phyloP scores from a whole-genome alignment of 139 green algal genomes.

The Chlamydomonas asymmetrica region DNA sequence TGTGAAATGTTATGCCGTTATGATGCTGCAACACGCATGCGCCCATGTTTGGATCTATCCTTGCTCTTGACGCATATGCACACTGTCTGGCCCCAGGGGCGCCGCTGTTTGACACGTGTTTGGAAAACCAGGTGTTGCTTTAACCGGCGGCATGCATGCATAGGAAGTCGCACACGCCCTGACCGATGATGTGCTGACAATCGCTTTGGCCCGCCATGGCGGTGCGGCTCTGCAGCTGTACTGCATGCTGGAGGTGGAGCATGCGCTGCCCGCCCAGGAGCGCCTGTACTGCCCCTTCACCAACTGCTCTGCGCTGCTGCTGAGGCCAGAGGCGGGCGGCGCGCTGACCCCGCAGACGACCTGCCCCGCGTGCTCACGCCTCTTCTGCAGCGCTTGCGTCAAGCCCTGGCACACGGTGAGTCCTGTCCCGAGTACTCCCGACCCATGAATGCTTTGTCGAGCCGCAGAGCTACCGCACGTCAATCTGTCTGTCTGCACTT shows the following conservation, averaged over 20 bases:
- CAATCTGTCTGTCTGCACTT: neutral
- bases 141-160: neutral
- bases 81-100: neutral
- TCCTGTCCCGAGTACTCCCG: neutral
- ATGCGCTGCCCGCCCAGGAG: slow-evolving; percentile 18
- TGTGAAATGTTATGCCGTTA: no score
- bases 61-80: neutral
- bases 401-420: slow-evolving; percentile 35
- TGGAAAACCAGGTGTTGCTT: neutral
- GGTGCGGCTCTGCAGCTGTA: slow-evolving; percentile 5
- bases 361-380: slow-evolving; percentile 23
- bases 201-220: no score
- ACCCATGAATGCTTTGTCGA: neutral
- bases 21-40: no score
- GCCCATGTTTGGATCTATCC: slow-evolving; percentile 3
- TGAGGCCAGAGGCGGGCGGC: slow-evolving; percentile 7
- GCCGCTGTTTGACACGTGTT: neutral
- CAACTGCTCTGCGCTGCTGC: slow-evolving; percentile 23
- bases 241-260: slow-evolving; percentile 35
- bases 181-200: neutral
- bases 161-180: neutral
- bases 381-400: slow-evolving; percentile 12
- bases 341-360: neutral
- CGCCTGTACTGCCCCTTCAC: slow-evolving; percentile 52
- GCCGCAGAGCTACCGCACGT: neutral